Conservation (phyloP, 768 basidiomycete species). For the Antrodiella citrinella region DNA sequence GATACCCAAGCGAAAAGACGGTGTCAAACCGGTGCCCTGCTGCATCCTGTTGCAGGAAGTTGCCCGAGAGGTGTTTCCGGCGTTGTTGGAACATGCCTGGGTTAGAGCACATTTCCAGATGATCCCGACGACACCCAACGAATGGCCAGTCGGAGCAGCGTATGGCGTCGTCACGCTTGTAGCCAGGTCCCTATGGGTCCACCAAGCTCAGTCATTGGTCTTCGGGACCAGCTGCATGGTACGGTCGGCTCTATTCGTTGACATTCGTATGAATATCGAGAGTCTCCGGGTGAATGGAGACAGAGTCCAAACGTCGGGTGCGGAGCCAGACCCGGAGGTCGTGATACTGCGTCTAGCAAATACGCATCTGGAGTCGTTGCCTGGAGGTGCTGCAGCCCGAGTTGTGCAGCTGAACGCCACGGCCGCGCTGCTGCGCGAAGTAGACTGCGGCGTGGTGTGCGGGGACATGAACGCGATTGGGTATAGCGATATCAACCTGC, state of each 20-base stretch:
- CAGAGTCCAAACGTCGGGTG: constrained; percentile 6
- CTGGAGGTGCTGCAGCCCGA: constrained; percentile 28
- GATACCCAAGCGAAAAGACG: constrained; percentile 38
- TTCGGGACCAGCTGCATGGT: constrained; percentile 43
- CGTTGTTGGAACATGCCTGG: constrained; percentile 53
- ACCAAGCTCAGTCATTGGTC: constrained; percentile 39
- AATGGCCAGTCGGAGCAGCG: constrained; percentile 41
- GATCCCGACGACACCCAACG: constrained; percentile 41
- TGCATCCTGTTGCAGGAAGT: constrained; percentile 70
- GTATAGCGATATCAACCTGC: constrained; percentile 34
- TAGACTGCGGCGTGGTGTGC: constrained; percentile 53
- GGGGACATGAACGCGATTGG: constrained; percentile 72
- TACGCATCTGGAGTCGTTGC: constrained; percentile 67
- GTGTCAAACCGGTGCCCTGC: constrained; percentile 43
- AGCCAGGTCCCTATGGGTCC: constrained; percentile 44
- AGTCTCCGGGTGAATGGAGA: constrained; percentile 24
- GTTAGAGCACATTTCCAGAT: constrained; percentile 52
- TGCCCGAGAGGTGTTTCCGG: constrained; percentile 31
- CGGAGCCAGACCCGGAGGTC: constrained; percentile 19
- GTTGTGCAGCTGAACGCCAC: constrained; percentile 47
- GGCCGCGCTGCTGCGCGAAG: constrained; percentile 39
- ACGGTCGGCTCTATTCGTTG: constrained; percentile 51
- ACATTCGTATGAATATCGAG: constrained; percentile 46
- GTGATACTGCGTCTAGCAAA: constrained; percentile 57
- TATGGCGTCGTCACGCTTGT: constrained; percentile 73